Evolutionary conservation across 1,139 yeast species (phyloP), one percentile per base, ranked within the genome.

Genomic region (Kluyveromyces sp.): DNA sequence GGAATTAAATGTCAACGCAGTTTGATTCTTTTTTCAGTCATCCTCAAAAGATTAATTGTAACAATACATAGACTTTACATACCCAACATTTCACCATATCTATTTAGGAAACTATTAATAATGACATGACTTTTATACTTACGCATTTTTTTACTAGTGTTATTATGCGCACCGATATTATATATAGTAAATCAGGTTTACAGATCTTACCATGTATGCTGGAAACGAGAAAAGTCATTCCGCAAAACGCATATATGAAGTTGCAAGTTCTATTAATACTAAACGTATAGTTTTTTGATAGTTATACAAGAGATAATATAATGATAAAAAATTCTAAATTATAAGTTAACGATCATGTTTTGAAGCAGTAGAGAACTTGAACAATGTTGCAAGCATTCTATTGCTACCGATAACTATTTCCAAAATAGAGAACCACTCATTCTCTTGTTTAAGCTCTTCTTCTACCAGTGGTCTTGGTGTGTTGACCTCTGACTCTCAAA

Each of bases 391-490:
- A 15, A 15, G 21, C 21, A 28, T 34, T 35, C 28, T 27, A 29
- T n/a, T 7, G 31, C 27, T 28, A 10, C 5, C 5, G 28, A 38
- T 32, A 34, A 41, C 43, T 25, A 26, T 35, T 33, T 34, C 29
- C 25, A 41, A 41, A 41, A 27, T 35, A 34, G 34, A 41, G 43
- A 41, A 41, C 21, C 21, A 15, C 37, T 41, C 31, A 41, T 41
- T 41, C 39, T 41, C 43, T 41, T 36, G 54, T 52, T 63, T 64
- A 65, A 59, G 55, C 55, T 64, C 67, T 69, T 76, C 77, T 79
- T 81, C 98, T 89, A 74, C 97, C 95, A 68, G 98, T 92, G 74
- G 97, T 90, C 86, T 92, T 92, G 83, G 98, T 92, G 81, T 92
- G 98, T 84, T 90, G 97, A 81, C 97, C 97, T 84, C 97, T 89